Percentiles rank a stretch among this genome's conserved stretches.
Evolutionary conservation across 768 basidiomycete species (phyloP).

Genomic region (Russula foetens): DNA sequence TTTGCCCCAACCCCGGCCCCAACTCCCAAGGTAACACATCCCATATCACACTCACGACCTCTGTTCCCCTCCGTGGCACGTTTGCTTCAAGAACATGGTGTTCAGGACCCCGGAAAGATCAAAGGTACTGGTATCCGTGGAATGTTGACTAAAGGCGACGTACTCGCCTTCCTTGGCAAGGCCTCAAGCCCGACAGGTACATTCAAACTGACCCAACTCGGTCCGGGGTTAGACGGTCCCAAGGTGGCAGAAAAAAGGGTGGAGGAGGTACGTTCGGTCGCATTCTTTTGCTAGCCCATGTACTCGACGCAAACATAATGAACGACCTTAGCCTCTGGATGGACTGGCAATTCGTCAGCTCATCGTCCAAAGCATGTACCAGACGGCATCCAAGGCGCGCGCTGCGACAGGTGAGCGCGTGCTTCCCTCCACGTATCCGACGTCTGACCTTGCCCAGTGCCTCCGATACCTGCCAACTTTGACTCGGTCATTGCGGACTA

Average conservation of each 20-base stretch:
- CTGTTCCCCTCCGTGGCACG: conserved; percentile 89
- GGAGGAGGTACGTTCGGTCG: conserved; percentile 22
- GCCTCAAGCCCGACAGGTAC: conserved; percentile 73
- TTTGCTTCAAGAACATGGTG: conserved; percentile 55
- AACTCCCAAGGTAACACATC: conserved; percentile 25
- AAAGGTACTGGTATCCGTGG: conserved; percentile 87
- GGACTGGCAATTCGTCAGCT: conserved; percentile 55
- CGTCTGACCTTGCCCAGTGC: conserved; percentile 27
- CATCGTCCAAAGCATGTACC: conserved; percentile 54
- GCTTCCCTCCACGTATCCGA: not conserved
- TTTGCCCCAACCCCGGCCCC: conserved; percentile 26
- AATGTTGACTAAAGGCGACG: conserved; percentile 95
- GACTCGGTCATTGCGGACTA: conserved; percentile 74
- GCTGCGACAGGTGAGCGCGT: conserved; percentile 32
- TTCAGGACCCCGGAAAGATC: conserved; percentile 56
- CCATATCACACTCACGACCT: conserved; percentile 49
- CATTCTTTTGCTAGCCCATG: not conserved
- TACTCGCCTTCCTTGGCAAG: conserved; percentile 78
- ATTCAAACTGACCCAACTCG: conserved; percentile 40
- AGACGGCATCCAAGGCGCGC: conserved; percentile 45
- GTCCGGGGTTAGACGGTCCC: conserved; percentile 15
- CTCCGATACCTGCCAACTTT: conserved; percentile 44
- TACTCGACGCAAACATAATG: not conserved
- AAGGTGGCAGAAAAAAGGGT: conserved; percentile 32
- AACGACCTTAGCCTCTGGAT: conserved; percentile 41